A percentile compares a stretch with the other conserved stretches of the same genome.
Conservation (phyloP, 768 basidiomycete species). For the Amanita phalloides region DNA sequence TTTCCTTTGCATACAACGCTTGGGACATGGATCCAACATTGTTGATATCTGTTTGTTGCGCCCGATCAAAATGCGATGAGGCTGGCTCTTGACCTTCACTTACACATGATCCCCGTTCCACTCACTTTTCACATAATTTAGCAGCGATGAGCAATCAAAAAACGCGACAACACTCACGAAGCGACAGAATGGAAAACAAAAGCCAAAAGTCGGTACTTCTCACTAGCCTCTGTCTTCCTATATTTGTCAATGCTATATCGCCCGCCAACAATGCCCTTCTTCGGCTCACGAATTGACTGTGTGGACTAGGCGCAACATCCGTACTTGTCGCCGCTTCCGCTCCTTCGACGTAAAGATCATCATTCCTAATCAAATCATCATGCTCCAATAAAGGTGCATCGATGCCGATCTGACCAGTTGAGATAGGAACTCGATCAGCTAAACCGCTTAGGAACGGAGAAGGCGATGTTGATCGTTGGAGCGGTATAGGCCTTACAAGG, state of each 20-base stretch:
- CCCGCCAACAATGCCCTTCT: conserved; percentile 2
- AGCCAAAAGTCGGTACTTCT: conserved; percentile 53
- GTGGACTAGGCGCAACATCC: neutral
- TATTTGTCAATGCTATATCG: conserved; percentile 30
- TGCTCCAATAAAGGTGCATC: conserved; percentile 3
- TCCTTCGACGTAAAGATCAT: neutral
- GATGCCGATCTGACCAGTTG: neutral
- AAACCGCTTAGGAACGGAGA: neutral
- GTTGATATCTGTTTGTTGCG: conserved; percentile 55
- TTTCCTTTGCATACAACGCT: conserved; percentile 34
- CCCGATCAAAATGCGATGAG: neutral
- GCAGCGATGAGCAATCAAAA: conserved; percentile 3
- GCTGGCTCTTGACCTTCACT: conserved; percentile 14
- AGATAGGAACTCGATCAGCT: neutral
- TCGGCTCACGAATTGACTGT: neutral
- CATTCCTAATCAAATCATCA: neutral
- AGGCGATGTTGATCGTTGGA: conserved; percentile 18
- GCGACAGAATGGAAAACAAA: conserved; percentile 42
- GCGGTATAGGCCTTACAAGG: conserved; percentile 59
- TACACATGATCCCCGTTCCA: conserved; percentile 79
- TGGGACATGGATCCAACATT: conserved; percentile 78
- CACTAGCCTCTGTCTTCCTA: conserved; percentile 44
- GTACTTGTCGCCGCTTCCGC: neutral
- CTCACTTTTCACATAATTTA: conserved; percentile 34
- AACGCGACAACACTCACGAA: conserved; percentile 32